These are phyloP conservation scores for Brassica balearica DNA, from an alignment of 441 rosid genomes.

Conservation along the genomic window DNA sequence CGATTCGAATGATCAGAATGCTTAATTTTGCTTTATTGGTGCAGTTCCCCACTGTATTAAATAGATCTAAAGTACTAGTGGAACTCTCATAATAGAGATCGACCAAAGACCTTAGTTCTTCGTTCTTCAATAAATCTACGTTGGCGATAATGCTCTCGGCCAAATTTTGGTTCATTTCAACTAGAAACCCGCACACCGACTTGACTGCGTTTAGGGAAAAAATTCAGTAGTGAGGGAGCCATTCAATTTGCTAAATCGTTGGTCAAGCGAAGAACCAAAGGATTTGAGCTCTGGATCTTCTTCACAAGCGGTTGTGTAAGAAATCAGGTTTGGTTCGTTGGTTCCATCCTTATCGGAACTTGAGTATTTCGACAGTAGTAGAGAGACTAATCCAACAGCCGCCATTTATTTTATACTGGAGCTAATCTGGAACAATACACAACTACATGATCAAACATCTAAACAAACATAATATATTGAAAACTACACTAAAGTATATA, in stretches of 20 bases:
- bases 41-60: neutral
- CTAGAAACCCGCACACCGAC: neutral
- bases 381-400: too few relatives aligned
- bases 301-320: neutral
- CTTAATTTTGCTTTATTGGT: neutral
- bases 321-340: too few relatives aligned
- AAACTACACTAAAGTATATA: too few relatives aligned
- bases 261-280: neutral
- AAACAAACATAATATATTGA: too few relatives aligned
- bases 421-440: neutral
- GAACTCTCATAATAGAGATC: neutral
- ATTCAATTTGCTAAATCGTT: neutral
- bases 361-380: neutral
- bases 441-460: too few relatives aligned
- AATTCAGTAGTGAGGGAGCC: neutral
- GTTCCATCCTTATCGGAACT: too few relatives aligned
- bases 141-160: neutral
- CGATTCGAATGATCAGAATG: neutral
- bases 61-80: neutral
- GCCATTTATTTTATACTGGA: neutral
- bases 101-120: neutral
- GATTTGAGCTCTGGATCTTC: slow-evolving; percentile 5
- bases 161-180: neutral
- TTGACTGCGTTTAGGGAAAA: neutral
- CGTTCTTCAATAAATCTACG: neutral